Conservation (phyloP, 495 filamentous ascomycete species). For the Podospora anserina region DNA sequence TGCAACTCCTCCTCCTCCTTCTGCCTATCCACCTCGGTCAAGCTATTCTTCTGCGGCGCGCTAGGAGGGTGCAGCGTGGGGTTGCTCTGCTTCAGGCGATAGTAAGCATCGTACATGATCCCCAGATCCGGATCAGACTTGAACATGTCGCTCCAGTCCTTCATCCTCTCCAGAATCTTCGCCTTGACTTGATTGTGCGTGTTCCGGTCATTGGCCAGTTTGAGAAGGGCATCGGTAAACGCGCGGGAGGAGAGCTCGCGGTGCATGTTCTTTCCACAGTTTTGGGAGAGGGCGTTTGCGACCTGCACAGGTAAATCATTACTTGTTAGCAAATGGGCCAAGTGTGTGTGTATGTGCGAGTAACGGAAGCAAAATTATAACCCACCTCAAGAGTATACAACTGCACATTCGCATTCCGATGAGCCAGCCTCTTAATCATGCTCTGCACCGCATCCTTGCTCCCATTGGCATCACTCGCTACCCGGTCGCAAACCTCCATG, state of each 20-base stretch:
- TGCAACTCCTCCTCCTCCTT: slow-evolving; percentile 98
- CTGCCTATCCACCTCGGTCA: slow-evolving; percentile 84
- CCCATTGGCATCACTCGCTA: slow-evolving; percentile 55
- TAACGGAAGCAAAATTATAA: not conserved
- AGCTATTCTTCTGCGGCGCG: slow-evolving; percentile 84
- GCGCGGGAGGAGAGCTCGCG: slow-evolving; percentile 89
- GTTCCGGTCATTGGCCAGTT: slow-evolving; percentile 88
- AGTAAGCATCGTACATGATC: slow-evolving; percentile 95
- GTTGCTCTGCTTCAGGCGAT: slow-evolving; percentile 79
- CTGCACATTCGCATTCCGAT: slow-evolving; percentile 99
- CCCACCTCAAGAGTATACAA: slow-evolving; percentile 91
- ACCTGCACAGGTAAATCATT: slow-evolving; percentile 48
- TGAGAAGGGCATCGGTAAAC: slow-evolving; percentile 90
- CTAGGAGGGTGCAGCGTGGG: slow-evolving; percentile 89
- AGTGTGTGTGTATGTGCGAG: no score
- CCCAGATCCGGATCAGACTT: slow-evolving; percentile 84
- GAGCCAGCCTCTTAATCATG: slow-evolving; percentile 92
- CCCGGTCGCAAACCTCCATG: slow-evolving; percentile 97
- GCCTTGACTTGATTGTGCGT: slow-evolving; percentile 95
- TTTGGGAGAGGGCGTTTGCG: slow-evolving; percentile 90
- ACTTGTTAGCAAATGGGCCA: not conserved
- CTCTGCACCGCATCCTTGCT: slow-evolving; percentile 90
- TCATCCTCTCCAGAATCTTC: slow-evolving; percentile 95
- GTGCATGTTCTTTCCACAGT: slow-evolving; percentile 89
- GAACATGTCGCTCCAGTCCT: slow-evolving; percentile 95